A percentile compares a stretch with the other conserved stretches of the same genome.
These are phyloP conservation scores for Hibiscus trionum DNA, from an alignment of 345 rosid species.

Conservation along the genomic window DNA sequence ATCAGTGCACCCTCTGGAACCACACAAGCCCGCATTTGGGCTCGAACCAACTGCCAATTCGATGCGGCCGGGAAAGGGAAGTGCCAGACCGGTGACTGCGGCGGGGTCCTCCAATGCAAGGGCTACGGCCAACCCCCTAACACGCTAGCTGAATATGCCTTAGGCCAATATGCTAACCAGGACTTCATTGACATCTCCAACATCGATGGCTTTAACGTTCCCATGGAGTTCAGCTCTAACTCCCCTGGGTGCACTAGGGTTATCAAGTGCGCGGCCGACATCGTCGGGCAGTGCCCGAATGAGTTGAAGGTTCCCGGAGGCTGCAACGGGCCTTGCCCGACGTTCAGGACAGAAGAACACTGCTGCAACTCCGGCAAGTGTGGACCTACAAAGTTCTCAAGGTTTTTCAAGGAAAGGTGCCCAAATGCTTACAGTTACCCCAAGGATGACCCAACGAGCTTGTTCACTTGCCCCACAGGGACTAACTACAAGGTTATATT, in stretches of 20 bases:
- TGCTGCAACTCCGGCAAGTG: conserved; percentile 20
- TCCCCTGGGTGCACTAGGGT: not conserved
- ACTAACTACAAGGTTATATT: conserved; percentile 9
- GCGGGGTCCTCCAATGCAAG: conserved; percentile 1
- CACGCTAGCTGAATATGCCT: conserved; percentile 2
- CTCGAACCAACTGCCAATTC: conserved; percentile 8
- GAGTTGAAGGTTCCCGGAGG: conserved; percentile 14
- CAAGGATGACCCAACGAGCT: conserved; percentile 2
- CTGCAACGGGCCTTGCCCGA: conserved; percentile 18
- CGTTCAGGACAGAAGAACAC: conserved; percentile 11
- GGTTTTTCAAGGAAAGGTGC: conserved; percentile 20
- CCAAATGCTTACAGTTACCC: conserved; percentile 17
- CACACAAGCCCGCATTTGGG: not conserved
- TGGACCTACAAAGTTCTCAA: conserved; percentile 13
- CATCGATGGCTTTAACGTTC: conserved; percentile 8
- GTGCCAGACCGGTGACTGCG: conserved; percentile 5
- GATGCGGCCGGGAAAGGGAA: not conserved
- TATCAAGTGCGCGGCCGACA: conserved; percentile 5
- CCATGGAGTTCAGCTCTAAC: conserved; percentile 8
- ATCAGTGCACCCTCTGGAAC: conserved; percentile 4
- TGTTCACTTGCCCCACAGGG: conserved; percentile 3
- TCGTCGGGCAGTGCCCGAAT: conserved; percentile 14
- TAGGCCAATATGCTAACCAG: not conserved
- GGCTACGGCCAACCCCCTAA: not conserved
- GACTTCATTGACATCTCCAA: conserved; percentile 7